A percentile compares a stretch with the other conserved stretches of the same genome.
phyloP scores from a whole-genome alignment of 345 rosid genomes.

The Leavenworthia alabamica region DNA sequence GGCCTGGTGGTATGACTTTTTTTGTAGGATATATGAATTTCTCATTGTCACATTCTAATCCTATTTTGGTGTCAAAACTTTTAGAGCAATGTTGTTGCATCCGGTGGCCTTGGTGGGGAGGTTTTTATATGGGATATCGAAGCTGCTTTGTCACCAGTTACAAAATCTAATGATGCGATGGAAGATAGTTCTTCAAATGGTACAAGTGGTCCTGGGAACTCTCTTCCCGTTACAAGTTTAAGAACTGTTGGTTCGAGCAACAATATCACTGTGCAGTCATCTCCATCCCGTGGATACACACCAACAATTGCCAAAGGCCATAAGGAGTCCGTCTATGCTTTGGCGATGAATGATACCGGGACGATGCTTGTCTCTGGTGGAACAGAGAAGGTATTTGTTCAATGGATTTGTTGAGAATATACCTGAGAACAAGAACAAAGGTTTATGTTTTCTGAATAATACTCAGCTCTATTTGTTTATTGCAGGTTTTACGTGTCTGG shows the following conservation, averaged over 20 bases:
- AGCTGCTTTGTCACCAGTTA: slow-evolving; percentile 70
- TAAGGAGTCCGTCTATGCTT: slow-evolving; percentile 98
- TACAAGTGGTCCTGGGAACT: slow-evolving; percentile 49
- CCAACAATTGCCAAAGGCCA: slow-evolving; percentile 93
- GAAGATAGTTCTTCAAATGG: slow-evolving; percentile 75
- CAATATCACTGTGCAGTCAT: slow-evolving; percentile 58
- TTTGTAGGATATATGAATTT: not conserved
- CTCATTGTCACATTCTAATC: slow-evolving; percentile 48
- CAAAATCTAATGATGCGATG: slow-evolving; percentile 59
- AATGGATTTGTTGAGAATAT: not conserved
- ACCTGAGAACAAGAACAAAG: not conserved
- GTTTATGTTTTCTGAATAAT: slow-evolving; percentile 6
- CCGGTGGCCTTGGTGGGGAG: slow-evolving; percentile 99
- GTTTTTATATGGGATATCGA: slow-evolving; percentile 99
- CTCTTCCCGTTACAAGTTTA: slow-evolving; percentile 60
- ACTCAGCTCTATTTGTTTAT: slow-evolving; percentile 12
- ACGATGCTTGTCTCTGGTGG: slow-evolving; percentile 96
- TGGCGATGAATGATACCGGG: slow-evolving; percentile 93
- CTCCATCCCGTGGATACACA: slow-evolving; percentile 69
- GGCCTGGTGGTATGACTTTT: not conserved
- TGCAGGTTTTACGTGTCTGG: slow-evolving; percentile 97
- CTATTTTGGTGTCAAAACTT: slow-evolving; percentile 58
- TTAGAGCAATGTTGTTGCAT: slow-evolving; percentile 94
- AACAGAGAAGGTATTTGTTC: slow-evolving; percentile 79
- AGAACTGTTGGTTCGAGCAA: slow-evolving; percentile 80